These are phyloP conservation scores for Phellinidium pouzarii DNA, from an alignment of 1,284 basidiomycete species.

Conservation along the genomic window DNA sequence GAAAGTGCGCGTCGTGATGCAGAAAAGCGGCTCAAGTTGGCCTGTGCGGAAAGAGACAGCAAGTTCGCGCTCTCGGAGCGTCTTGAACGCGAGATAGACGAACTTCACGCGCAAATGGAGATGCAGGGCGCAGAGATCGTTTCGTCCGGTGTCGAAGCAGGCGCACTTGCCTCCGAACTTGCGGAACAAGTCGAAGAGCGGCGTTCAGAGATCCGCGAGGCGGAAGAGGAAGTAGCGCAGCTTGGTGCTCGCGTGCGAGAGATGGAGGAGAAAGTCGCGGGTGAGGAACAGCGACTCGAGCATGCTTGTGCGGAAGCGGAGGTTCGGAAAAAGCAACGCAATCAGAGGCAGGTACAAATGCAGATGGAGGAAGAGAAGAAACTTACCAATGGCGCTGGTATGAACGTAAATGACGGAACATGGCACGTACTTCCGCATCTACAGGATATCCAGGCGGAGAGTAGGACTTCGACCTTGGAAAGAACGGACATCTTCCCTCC, in stretches of 20 bases:
- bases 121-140: slow-evolving; percentile 49
- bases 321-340: slow-evolving; percentile 31
- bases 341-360: slow-evolving; percentile 23
- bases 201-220: slow-evolving; percentile 58
- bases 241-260: slow-evolving; percentile 51
- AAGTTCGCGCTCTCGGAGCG: slow-evolving; percentile 58
- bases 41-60: slow-evolving; percentile 59
- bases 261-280: slow-evolving; percentile 49
- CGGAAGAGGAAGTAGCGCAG: slow-evolving; percentile 58
- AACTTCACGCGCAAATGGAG: slow-evolving; percentile 45
- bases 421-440: not conserved
- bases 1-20: slow-evolving; percentile 77
- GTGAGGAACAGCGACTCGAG: slow-evolving; percentile 47
- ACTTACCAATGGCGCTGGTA: slow-evolving; percentile 17
- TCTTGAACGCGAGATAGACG: slow-evolving; percentile 63
- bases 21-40: slow-evolving; percentile 78
- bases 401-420: slow-evolving; percentile 19
- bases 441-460: not conserved
- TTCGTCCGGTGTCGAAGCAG: slow-evolving; percentile 36
- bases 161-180: slow-evolving; percentile 40
- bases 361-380: slow-evolving; percentile 19
- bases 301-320: slow-evolving; percentile 46
- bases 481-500: slow-evolving; percentile 1
- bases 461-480: not conserved
- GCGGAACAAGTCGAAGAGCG: slow-evolving; percentile 50